Conservation (phyloP, 2,329 filamentous ascomycete species). For the Venturia carpophila region DNA sequence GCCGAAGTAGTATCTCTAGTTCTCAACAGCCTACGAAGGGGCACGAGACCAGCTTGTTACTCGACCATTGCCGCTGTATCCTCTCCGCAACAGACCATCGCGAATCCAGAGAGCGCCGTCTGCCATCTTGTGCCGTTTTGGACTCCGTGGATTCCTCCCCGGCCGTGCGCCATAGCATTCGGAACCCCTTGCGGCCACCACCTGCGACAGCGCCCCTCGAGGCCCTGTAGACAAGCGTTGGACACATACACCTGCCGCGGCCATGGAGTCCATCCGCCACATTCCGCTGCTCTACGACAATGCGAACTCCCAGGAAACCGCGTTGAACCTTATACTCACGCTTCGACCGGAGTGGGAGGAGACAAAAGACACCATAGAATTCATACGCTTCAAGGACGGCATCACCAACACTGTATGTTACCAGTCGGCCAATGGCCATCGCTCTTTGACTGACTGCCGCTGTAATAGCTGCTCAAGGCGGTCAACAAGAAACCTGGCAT, state of each 20-base stretch:
- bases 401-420: conserved; percentile 81
- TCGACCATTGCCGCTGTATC: not conserved
- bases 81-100: not conserved
- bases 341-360: conserved; percentile 77
- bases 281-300: conserved; percentile 74
- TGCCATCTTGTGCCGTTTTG: not conserved
- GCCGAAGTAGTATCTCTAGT: not conserved
- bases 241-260: not conserved
- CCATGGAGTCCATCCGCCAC: conserved; percentile 30
- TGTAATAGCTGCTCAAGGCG: conserved; percentile 59
- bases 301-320: conserved; percentile 68
- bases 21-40: not conserved
- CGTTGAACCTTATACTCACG: conserved; percentile 67
- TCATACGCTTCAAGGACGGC: conserved; percentile 89
- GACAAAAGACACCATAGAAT: conserved; percentile 65
- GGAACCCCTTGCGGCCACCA: not conserved
- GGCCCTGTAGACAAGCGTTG: not conserved
- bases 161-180: not conserved
- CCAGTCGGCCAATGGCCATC: conserved; percentile 10
- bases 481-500: conserved; percentile 61
- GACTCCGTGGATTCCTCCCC: not conserved
- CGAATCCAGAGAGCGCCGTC: not conserved
- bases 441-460: not conserved
- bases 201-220: not conserved
- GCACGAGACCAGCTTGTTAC: conserved; percentile 1